phyloP scores from a whole-genome alignment of 331 rosid species.

The Rosa hybrid region DNA sequence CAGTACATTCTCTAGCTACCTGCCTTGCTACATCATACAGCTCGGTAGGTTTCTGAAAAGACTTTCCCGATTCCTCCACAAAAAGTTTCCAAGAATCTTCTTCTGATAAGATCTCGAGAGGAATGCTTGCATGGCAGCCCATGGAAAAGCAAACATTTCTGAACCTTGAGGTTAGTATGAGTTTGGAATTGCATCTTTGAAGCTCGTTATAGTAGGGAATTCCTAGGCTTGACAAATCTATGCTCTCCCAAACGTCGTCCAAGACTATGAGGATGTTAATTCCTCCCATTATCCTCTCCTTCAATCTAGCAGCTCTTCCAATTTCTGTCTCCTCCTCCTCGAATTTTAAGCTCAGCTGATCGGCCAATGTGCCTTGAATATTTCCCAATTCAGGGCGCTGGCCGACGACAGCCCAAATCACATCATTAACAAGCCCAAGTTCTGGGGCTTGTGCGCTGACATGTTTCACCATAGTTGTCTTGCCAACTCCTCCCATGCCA shows the following conservation, averaged over 20 bases:
- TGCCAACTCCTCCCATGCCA: not conserved
- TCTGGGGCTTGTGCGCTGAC: not conserved
- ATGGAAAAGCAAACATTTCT: not conserved
- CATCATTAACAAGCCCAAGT: not conserved
- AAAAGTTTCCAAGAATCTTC: conserved; percentile 7
- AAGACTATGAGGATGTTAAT: not conserved
- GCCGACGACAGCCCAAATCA: not conserved
- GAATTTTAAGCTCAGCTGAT: not conserved
- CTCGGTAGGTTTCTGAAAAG: not conserved
- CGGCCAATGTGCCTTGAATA: not conserved
- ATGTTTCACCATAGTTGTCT: not conserved
- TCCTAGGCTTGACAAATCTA: not conserved
- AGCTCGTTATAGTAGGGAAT: conserved; percentile 5
- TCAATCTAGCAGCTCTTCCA: not conserved
- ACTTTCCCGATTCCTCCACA: not conserved
- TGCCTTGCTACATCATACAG: not conserved
- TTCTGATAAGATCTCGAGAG: not conserved
- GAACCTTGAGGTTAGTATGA: conserved; percentile 13
- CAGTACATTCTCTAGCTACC: not conserved
- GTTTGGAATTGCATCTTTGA: conserved; percentile 2
- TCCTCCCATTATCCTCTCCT: not conserved
- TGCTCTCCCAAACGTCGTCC: conserved; percentile 3
- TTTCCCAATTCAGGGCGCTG: not conserved
- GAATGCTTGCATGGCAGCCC: conserved; percentile 1
- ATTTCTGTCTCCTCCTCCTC: not conserved